phyloP scores from a whole-genome alignment of 1,139 yeast genomes.

The Yamadazyma friedrichii region DNA sequence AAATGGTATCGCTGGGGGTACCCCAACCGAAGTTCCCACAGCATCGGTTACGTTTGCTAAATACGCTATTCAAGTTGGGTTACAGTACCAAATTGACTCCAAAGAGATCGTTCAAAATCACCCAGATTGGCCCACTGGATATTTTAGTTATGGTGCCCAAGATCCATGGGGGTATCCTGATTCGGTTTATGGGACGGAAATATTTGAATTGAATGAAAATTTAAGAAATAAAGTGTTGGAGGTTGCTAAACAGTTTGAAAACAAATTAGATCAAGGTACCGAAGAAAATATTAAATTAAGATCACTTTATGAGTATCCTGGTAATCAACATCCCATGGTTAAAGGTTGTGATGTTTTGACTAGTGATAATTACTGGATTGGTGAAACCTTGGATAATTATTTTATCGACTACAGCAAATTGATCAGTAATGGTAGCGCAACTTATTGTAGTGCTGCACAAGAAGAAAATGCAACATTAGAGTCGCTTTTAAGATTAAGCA shows the following conservation, averaged over 20 bases:
- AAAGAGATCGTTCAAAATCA: conserved; percentile 43
- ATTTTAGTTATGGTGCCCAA: conserved; percentile 55
- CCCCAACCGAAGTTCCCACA: conserved; percentile 45
- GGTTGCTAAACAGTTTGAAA: conserved; percentile 43
- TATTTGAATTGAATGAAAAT: conserved; percentile 58
- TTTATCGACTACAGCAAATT: conserved; percentile 48
- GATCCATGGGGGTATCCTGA: conserved; percentile 52
- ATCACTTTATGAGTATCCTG: conserved; percentile 44
- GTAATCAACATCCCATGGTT: conserved; percentile 50
- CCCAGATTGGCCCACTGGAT: conserved; percentile 61
- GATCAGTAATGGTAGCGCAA: conserved; percentile 59
- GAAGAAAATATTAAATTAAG: conserved; percentile 45
- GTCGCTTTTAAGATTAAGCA: conserved; percentile 54
- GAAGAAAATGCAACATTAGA: conserved; percentile 70
- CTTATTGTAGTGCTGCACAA: conserved; percentile 63
- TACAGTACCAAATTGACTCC: conserved; percentile 55
- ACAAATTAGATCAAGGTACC: conserved; percentile 43
- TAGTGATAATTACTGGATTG: conserved; percentile 61
- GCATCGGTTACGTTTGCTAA: conserved; percentile 64
- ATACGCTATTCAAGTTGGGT: conserved; percentile 61
- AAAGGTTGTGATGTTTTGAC: conserved; percentile 61
- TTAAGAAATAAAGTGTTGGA: conserved; percentile 57
- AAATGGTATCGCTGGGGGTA: conserved; percentile 70
- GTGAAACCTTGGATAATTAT: conserved; percentile 49
- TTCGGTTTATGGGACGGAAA: conserved; percentile 62